Conservation (phyloP, 371 early-diverging fungal species). For the Syncephalastrum racemosum region DNA sequence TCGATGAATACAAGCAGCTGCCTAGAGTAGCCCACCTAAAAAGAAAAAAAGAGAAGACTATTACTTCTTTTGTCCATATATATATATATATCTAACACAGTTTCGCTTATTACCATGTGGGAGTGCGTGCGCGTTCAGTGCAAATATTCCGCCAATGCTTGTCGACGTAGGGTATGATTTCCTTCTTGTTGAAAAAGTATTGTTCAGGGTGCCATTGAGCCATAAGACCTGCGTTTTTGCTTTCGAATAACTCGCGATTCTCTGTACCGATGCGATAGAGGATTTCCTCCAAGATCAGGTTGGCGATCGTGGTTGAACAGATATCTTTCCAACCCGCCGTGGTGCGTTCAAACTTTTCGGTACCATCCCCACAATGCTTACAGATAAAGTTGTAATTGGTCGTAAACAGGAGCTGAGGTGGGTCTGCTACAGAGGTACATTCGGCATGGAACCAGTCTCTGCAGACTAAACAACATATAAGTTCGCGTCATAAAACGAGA, state of each 20-base stretch:
- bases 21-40: conserved; percentile 68
- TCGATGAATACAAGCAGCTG: conserved; percentile 62
- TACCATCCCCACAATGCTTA: conserved; percentile 35
- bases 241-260: conserved; percentile 46
- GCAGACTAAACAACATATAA: conserved; percentile 37
- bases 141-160: conserved; percentile 70
- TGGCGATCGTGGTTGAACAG: conserved; percentile 65
- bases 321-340: conserved; percentile 76
- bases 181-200: conserved; percentile 69
- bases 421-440: conserved; percentile 52
- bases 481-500: not conserved
- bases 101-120: conserved; percentile 62
- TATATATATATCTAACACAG: no score
- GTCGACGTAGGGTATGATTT: conserved; percentile 68
- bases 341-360: conserved; percentile 61
- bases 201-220: conserved; percentile 53
- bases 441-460: conserved; percentile 70
- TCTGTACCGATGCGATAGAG: conserved; percentile 29
- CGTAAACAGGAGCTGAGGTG: conserved; percentile 58
- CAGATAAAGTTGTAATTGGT: conserved; percentile 68
- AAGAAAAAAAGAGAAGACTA: not conserved
- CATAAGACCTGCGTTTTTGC: conserved; percentile 52
- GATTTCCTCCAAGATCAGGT: conserved; percentile 59
- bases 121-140: conserved; percentile 62
- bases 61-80: no score